phyloP scores from a whole-genome alignment of 2,329 filamentous ascomycete species.

The Drechslerella coelobrocha region DNA sequence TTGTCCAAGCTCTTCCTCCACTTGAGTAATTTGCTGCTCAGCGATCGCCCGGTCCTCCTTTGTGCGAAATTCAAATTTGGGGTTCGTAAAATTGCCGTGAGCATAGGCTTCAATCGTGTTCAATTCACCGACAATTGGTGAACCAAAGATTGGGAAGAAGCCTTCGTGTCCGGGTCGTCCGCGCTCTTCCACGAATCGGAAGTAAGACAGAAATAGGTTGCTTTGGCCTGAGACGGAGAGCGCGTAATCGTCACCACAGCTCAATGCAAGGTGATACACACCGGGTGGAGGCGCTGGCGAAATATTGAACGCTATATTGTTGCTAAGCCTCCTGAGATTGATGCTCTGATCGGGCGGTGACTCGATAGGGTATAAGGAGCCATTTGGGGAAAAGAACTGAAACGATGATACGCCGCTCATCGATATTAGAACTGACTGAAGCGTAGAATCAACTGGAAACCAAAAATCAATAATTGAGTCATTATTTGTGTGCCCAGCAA shows the following conservation, averaged over 20 bases:
- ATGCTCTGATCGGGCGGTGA: neutral
- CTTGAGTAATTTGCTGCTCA: conserved; percentile 7
- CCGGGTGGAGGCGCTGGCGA: conserved; percentile 3
- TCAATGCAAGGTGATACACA: conserved; percentile 17
- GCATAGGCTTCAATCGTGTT: conserved; percentile 10
- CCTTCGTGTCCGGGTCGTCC: conserved; percentile 30
- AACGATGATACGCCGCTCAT: conserved; percentile 29
- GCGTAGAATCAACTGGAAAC: conserved; percentile 28
- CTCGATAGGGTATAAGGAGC: conserved; percentile 8
- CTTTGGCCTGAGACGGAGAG: conserved; percentile 42
- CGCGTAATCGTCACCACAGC: conserved; percentile 6
- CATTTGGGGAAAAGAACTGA: conserved; percentile 19
- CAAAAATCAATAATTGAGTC: conserved; percentile 5
- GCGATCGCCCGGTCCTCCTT: conserved; percentile 16
- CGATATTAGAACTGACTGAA: conserved; percentile 25
- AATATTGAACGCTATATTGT: conserved; percentile 26
- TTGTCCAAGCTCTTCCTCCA: neutral
- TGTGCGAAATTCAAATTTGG: conserved; percentile 28
- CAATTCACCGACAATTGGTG: conserved; percentile 12
- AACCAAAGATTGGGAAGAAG: conserved; percentile 26
- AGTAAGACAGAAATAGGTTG: conserved; percentile 9
- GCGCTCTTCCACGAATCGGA: conserved; percentile 15
- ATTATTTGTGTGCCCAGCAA: conserved; percentile 6
- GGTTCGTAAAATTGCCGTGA: conserved; percentile 18
- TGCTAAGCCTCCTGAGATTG: conserved; percentile 5